Evolutionary conservation across 352 stramenopile genomes (phyloP).

Genomic region (Phytophthora fragariae): DNA sequence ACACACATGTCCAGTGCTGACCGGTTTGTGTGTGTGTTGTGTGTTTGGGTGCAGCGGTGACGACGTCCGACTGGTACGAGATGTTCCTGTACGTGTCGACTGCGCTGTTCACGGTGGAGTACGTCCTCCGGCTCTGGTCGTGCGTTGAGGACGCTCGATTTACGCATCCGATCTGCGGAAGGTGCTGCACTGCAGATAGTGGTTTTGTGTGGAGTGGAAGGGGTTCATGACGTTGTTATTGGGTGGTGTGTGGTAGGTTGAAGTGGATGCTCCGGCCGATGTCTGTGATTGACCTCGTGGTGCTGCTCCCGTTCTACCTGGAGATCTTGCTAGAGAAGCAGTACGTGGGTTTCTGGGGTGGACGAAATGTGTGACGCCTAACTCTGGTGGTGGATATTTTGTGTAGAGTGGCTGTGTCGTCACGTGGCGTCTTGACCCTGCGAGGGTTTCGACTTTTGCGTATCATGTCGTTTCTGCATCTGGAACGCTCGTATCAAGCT

Average conservation of each 20-base stretch:
- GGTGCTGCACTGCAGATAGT: constrained; percentile 36
- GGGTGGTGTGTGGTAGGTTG: constrained; percentile 42
- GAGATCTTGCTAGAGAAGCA: constrained; percentile 76
- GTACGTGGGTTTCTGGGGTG: constrained; percentile 39
- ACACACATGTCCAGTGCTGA: neutral
- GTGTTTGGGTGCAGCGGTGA: constrained; percentile 33
- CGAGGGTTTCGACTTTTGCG: constrained; percentile 75
- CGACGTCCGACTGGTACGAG: constrained; percentile 69
- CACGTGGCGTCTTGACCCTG: constrained; percentile 69
- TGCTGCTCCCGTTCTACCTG: constrained; percentile 83
- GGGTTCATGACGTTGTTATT: neutral
- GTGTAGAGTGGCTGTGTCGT: constrained; percentile 46
- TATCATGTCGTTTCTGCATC: constrained; percentile 83
- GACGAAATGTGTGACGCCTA: neutral
- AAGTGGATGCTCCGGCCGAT: constrained; percentile 85
- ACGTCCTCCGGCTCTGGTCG: constrained; percentile 79
- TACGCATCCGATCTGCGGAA: constrained; percentile 53
- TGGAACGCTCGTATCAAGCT: constrained; percentile 82
- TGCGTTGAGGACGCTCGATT: constrained; percentile 83
- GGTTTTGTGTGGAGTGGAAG: neutral
- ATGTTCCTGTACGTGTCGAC: constrained; percentile 83
- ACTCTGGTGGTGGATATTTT: constrained; percentile 5
- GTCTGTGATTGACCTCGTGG: constrained; percentile 81
- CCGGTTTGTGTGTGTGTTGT: neutral
- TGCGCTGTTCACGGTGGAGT: constrained; percentile 78